These are phyloP conservation scores for Cocos nucifera DNA, from an alignment of 176 grass and related monocot species.

Conservation along the genomic window DNA sequence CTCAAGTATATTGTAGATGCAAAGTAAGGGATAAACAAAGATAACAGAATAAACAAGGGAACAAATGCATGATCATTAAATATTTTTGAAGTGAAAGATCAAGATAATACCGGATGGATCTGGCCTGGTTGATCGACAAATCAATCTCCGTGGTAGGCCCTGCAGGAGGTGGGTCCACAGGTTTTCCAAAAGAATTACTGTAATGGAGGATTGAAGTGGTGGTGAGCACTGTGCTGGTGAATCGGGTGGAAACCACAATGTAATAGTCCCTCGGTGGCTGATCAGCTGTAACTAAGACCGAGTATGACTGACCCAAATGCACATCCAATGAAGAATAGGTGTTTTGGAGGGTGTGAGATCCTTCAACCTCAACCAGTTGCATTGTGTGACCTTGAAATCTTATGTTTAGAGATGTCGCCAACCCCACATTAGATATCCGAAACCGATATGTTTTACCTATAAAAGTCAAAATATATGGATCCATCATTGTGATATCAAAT, in stretches of 20 bases:
- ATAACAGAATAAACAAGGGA: too few species aligned
- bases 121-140: slow-evolving; percentile 82
- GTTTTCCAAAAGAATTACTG: slow-evolving; percentile 45
- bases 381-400: slow-evolving; percentile 84
- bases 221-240: slow-evolving; percentile 55
- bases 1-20: too few species aligned
- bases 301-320: slow-evolving; percentile 91
- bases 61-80: neutral
- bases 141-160: slow-evolving; percentile 66
- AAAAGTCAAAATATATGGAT: slow-evolving; percentile 4
- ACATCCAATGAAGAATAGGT: slow-evolving; percentile 63
- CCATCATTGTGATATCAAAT: too few species aligned
- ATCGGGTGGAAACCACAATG: slow-evolving; percentile 68
- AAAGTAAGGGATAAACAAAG: too few species aligned
- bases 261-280: slow-evolving; percentile 67
- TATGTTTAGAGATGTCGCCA: slow-evolving; percentile 76
- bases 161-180: slow-evolving; percentile 29
- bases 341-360: slow-evolving; percentile 83
- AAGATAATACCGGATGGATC: slow-evolving; percentile 60
- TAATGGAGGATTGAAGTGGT: slow-evolving; percentile 66
- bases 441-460: slow-evolving; percentile 92
- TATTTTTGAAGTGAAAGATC: neutral
- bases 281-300: slow-evolving; percentile 68
- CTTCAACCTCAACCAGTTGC: slow-evolving; percentile 88
- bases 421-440: slow-evolving; percentile 77